Conservation (phyloP, 1,139 yeast genomes). For the Blastobotrys illinoisensis region DNA sequence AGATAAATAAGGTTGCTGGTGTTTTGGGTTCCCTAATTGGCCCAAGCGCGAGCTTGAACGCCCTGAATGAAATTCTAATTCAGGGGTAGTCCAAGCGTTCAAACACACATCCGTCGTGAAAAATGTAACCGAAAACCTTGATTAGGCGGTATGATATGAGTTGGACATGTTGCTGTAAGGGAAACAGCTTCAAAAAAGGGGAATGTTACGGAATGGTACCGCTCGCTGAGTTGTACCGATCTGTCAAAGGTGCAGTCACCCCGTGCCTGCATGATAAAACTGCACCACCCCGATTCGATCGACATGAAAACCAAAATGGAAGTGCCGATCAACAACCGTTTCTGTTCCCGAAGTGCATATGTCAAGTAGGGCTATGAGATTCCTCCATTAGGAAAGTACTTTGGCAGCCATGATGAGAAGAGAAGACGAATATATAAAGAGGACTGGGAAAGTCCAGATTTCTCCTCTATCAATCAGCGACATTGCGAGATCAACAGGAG, state of each 20-base stretch:
- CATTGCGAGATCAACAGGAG: neutral
- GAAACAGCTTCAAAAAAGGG: too few species aligned
- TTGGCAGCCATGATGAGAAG: neutral
- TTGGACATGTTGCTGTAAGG: too few species aligned
- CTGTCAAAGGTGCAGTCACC: neutral
- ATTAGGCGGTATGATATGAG: too few species aligned
- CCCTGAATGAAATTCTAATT: neutral
- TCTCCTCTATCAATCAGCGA: neutral
- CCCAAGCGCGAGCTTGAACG: neutral
- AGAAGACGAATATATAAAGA: neutral
- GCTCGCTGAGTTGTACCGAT: too few species aligned
- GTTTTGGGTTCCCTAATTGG: neutral
- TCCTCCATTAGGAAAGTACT: neutral
- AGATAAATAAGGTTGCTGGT: neutral
- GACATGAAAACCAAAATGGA: neutral
- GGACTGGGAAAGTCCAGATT: neutral
- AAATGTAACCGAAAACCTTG: conserved; percentile 1
- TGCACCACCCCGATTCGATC: neutral
- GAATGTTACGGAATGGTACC: too few species aligned
- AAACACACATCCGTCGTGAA: neutral
- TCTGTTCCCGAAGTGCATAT: neutral
- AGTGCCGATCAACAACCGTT: neutral
- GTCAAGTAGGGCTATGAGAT: neutral
- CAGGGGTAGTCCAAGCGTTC: neutral
- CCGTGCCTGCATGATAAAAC: neutral